Evolutionary conservation across 2,329 filamentous ascomycete genomes (phyloP).

Genomic region (Alternaria ethzedia): DNA sequence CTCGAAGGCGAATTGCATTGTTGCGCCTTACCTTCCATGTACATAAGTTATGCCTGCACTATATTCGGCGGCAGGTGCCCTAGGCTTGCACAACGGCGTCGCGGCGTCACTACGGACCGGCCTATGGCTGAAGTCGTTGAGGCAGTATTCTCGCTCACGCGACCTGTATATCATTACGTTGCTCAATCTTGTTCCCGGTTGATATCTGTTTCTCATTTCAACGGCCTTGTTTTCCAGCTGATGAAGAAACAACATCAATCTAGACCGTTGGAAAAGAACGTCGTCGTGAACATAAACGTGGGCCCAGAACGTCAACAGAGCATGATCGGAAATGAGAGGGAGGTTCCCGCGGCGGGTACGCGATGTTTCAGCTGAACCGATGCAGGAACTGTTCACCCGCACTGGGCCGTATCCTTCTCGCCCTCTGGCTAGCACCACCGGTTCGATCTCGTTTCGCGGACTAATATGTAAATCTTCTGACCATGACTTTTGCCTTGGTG

Average conservation of each 20-base stretch:
- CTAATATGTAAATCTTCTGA: neutral
- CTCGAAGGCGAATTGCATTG: neutral
- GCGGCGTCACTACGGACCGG: slow-evolving; percentile 5
- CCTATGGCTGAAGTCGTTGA: neutral
- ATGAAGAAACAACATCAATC: neutral
- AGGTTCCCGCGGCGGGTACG: neutral
- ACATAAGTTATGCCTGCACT: slow-evolving; percentile 11
- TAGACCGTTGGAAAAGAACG: neutral
- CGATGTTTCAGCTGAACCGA: neutral
- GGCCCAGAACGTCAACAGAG: neutral
- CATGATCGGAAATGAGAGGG: neutral
- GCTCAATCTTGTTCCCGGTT: neutral
- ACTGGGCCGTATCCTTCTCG: neutral
- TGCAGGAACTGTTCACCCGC: neutral
- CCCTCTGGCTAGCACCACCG: neutral
- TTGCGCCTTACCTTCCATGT: slow-evolving; percentile 6
- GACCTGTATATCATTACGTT: neutral
- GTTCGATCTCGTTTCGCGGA: neutral
- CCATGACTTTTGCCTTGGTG: neutral
- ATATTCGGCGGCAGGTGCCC: neutral
- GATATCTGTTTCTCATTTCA: neutral
- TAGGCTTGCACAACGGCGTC: slow-evolving; percentile 3
- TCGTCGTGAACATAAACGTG: neutral
- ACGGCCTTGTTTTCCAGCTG: neutral
- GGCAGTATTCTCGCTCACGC: neutral